phyloP scores from a whole-genome alignment of 2,329 filamentous ascomycete species.

The Waltergamsia citrina region DNA sequence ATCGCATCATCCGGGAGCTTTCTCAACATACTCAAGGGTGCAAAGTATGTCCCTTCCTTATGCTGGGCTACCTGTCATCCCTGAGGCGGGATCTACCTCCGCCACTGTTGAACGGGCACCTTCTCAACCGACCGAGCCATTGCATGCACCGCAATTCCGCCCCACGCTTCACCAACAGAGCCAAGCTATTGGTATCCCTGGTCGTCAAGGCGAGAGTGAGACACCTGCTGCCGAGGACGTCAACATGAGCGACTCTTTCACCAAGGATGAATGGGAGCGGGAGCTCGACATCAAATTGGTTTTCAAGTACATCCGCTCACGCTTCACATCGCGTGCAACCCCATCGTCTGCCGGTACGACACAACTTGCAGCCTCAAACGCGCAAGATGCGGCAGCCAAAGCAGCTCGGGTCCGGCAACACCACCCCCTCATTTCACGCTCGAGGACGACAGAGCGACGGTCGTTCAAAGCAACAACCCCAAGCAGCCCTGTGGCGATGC shows the following conservation, averaged over 20 bases:
- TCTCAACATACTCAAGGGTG: conserved; percentile 66
- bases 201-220: conserved; percentile 12
- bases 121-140: conserved; percentile 6
- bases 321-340: conserved; percentile 50
- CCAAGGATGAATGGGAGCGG: conserved; percentile 84
- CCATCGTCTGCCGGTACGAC: conserved; percentile 27
- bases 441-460: conserved; percentile 41
- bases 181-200: conserved; percentile 22
- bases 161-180: conserved; percentile 6
- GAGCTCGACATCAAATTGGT: conserved; percentile 87
- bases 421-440: conserved; percentile 69
- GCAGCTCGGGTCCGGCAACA: conserved; percentile 80
- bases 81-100: conserved; percentile 31
- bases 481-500: conserved; percentile 34
- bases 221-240: conserved; percentile 12
- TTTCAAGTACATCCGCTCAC: conserved; percentile 74
- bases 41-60: conserved; percentile 62
- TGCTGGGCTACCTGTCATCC: conserved; percentile 62
- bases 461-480: conserved; percentile 46
- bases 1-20: conserved; percentile 79
- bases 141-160: conserved; percentile 4
- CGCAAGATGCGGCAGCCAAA: conserved; percentile 62
- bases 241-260: conserved; percentile 29
- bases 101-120: conserved; percentile 14
- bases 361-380: conserved; percentile 37